These are phyloP conservation scores for Coemansia sp. DNA, from an alignment of 192 early-diverging fungal species.

Conservation along the genomic window DNA sequence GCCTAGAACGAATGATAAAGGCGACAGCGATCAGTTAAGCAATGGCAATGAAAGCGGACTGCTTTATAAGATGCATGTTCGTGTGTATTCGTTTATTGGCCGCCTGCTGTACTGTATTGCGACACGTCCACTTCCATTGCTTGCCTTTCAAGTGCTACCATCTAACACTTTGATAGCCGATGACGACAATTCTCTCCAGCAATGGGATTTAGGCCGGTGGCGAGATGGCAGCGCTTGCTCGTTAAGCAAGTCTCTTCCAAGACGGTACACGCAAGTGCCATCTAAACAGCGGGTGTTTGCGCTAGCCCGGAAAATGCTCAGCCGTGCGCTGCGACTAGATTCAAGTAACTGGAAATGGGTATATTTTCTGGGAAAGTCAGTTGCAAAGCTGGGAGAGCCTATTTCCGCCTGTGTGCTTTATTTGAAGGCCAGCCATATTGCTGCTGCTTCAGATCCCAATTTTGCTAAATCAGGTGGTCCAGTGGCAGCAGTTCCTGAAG, in stretches of 20 bases:
- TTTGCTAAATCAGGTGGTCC: background rate
- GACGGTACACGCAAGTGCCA: constrained; percentile 24
- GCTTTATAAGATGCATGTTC: constrained; percentile 11
- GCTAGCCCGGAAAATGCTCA: constrained; percentile 29
- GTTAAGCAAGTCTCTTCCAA: constrained; percentile 18
- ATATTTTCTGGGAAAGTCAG: constrained; percentile 40
- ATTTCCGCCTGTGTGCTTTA: constrained; percentile 38
- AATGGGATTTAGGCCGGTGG: constrained; percentile 45
- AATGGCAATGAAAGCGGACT: background rate
- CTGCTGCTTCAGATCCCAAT: background rate
- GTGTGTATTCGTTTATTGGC: constrained; percentile 22
- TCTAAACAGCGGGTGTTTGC: constrained; percentile 12
- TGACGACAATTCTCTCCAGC: constrained; percentile 17
- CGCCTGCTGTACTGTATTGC: constrained; percentile 34
- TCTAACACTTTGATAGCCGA: constrained; percentile 32
- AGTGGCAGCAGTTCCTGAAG: constrained; percentile 11
- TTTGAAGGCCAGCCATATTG: constrained; percentile 34
- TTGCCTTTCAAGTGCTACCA: constrained; percentile 38
- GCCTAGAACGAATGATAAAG: background rate
- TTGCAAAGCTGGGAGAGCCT: constrained; percentile 25
- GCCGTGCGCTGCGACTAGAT: constrained; percentile 21
- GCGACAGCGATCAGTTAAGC: background rate
- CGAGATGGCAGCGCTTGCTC: background rate
- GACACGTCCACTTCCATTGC: constrained; percentile 26
- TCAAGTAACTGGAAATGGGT: constrained; percentile 28